Evolutionary conservation across 306 rosid genomes (phyloP).

Genomic region (Ormosia emarginata): DNA sequence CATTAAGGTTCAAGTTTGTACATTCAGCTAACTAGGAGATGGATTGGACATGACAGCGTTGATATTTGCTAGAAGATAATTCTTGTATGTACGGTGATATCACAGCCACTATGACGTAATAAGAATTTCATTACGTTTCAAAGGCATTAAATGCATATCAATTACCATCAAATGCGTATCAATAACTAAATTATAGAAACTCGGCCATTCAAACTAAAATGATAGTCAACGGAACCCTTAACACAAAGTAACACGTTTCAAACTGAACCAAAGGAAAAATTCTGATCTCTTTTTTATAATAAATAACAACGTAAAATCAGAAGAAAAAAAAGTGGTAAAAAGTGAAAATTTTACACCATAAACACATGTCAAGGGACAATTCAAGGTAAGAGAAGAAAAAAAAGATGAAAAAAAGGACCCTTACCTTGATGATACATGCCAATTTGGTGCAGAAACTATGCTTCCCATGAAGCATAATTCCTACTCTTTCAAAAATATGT

Average conservation of each 20-base stretch:
- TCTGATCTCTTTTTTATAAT: neutral
- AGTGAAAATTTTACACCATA: neutral
- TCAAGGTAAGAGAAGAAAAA: neutral
- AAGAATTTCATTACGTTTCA: neutral
- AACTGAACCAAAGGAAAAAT: neutral
- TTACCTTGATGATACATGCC: constrained; percentile 58
- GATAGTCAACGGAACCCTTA: neutral
- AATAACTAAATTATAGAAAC: neutral
- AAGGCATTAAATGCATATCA: neutral
- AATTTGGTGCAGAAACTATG: constrained; percentile 71
- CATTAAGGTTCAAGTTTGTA: neutral
- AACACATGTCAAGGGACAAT: neutral
- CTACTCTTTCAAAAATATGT: constrained; percentile 57
- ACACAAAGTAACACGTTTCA: neutral
- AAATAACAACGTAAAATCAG: neutral
- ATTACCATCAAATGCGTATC: neutral
- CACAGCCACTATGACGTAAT: neutral
- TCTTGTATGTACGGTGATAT: neutral
- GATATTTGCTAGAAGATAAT: neutral
- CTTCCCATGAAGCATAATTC: constrained; percentile 88
- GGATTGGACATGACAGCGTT: neutral
- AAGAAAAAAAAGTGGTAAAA: neutral
- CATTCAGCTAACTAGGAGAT: neutral
- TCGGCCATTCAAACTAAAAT: neutral
- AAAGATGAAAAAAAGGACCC: neutral